phyloP scores from a whole-genome alignment of 176 grass and related monocot species.

The Ensete glaucum region DNA sequence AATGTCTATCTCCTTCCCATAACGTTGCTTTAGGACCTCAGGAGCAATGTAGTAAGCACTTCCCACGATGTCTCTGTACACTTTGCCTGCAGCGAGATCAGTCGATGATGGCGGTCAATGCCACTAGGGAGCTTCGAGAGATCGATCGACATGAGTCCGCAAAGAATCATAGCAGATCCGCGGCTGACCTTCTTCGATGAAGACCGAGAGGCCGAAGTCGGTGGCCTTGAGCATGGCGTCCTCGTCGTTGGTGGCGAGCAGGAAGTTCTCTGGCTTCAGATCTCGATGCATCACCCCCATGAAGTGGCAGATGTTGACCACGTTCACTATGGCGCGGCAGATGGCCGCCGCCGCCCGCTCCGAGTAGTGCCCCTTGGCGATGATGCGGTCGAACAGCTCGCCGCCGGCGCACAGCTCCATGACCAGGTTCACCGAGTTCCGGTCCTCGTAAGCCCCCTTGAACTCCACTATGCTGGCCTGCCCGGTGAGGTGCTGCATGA shows the following conservation, averaged over 20 bases:
- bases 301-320: slow-evolving; percentile 83
- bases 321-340: slow-evolving; percentile 51
- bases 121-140: background rate
- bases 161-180: background rate
- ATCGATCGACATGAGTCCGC: too few relatives aligned
- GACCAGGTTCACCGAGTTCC: slow-evolving; percentile 50
- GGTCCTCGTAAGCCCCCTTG: slow-evolving; percentile 79
- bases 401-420: slow-evolving; percentile 92
- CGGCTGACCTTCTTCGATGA: slow-evolving; percentile 64
- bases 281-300: slow-evolving; percentile 91
- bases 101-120: background rate
- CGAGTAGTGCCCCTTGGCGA: slow-evolving; percentile 44
- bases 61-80: slow-evolving; percentile 15
- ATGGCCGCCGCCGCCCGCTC: slow-evolving; percentile 60
- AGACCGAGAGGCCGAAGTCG: slow-evolving; percentile 75
- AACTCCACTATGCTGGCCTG: slow-evolving; percentile 82
- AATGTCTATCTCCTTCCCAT: slow-evolving; percentile 7
- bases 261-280: slow-evolving; percentile 91
- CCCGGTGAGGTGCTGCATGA: slow-evolving; percentile 85
- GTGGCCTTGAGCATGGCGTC: slow-evolving; percentile 74
- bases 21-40: slow-evolving; percentile 4
- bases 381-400: slow-evolving; percentile 90
- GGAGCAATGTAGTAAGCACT: slow-evolving; percentile 17
- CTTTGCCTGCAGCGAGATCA: slow-evolving; percentile 7
- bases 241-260: slow-evolving; percentile 42